These are phyloP conservation scores for Chlorella ohadii DNA, from an alignment of 139 green algal species.

Conservation along the genomic window DNA sequence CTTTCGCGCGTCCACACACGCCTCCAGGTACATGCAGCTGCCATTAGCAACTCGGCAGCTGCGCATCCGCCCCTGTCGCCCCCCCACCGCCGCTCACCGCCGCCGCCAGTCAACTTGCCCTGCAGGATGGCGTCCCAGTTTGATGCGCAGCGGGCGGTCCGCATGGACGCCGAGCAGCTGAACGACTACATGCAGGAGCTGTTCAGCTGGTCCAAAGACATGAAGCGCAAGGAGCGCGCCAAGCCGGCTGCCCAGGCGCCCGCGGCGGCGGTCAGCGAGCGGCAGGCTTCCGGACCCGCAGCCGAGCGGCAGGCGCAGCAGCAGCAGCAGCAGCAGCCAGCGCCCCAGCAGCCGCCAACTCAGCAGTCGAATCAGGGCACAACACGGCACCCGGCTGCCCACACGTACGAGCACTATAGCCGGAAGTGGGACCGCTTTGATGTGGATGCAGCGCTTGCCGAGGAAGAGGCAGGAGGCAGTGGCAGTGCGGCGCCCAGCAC, in stretches of 20 bases:
- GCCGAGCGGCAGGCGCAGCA: background rate
- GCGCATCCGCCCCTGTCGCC: no score
- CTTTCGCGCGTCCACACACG: no score
- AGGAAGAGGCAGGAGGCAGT: constrained; percentile 35
- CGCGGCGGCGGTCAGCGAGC: background rate
- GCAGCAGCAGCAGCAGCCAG: background rate
- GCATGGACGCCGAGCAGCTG: constrained; percentile 68
- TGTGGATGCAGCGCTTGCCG: constrained; percentile 62
- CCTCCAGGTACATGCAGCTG: no score
- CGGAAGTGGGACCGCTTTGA: constrained; percentile 82
- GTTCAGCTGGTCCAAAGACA: constrained; percentile 58
- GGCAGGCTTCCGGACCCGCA: no score
- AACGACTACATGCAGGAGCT: constrained; percentile 75
- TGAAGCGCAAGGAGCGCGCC: constrained; percentile 59
- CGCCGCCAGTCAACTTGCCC: background rate
- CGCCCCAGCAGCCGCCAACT: background rate
- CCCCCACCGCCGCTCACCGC: background rate
- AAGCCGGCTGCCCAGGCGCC: background rate
- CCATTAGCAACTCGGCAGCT: background rate
- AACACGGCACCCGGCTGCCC: constrained; percentile 49
- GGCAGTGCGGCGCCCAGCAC: no score
- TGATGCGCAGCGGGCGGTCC: constrained; percentile 64
- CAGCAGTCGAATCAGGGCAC: constrained; percentile 23
- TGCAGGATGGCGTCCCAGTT: constrained; percentile 18
- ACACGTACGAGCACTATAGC: constrained; percentile 74